These are phyloP conservation scores for Citrus medica DNA, from an alignment of 345 rosid species.

Conservation along the genomic window DNA sequence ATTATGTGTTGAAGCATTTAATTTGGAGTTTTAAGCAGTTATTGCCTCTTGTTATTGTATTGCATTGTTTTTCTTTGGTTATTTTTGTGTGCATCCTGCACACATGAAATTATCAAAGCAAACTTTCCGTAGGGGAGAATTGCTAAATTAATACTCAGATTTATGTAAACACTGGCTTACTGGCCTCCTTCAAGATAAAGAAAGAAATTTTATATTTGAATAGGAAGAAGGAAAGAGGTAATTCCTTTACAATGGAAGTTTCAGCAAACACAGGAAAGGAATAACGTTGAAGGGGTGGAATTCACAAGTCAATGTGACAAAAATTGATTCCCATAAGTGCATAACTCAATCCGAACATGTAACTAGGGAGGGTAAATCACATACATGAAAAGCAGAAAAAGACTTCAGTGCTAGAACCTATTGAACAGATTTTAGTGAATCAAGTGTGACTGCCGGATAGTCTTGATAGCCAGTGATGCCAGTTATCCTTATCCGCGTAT, in stretches of 20 bases:
- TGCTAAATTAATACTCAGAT: background rate
- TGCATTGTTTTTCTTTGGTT: background rate
- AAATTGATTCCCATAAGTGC: background rate
- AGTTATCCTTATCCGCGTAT: conserved; percentile 77
- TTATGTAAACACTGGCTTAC: background rate
- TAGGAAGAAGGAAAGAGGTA: background rate
- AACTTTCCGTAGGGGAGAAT: too few relatives aligned
- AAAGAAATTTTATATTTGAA: too few relatives aligned
- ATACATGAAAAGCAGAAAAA: conserved; percentile 9
- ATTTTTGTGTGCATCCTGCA: background rate
- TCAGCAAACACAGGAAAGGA: background rate
- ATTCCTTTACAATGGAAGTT: background rate
- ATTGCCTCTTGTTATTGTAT: background rate
- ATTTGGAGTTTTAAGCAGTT: background rate
- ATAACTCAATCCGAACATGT: background rate
- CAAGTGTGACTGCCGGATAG: conserved; percentile 56
- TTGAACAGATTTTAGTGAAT: conserved; percentile 15
- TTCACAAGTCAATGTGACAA: background rate
- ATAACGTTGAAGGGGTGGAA: background rate
- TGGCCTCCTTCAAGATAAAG: background rate
- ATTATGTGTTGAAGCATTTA: background rate
- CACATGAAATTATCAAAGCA: too few relatives aligned
- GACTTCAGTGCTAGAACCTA: background rate
- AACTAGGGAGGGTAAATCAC: conserved; percentile 15
- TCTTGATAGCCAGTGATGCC: conserved; percentile 84